Conservation (phyloP, 116 monocot genomes). For the Phalaenopsis hybrid region DNA sequence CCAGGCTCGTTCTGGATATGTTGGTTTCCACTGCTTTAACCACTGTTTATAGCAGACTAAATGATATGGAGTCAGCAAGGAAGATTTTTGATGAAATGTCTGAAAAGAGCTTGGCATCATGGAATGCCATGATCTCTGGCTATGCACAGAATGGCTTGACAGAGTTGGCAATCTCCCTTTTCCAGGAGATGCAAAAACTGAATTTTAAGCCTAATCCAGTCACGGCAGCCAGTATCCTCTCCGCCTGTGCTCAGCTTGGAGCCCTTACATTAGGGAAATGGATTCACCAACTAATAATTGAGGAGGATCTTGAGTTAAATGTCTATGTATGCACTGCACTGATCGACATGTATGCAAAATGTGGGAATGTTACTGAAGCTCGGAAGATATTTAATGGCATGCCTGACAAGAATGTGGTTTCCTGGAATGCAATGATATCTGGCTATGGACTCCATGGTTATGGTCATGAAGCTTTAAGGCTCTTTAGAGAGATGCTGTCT, state of each 20-base stretch:
- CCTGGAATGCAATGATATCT: slow-evolving; percentile 23
- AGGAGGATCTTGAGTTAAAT: slow-evolving; percentile 15
- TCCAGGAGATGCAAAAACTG: slow-evolving; percentile 18
- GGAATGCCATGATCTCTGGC: slow-evolving; percentile 26
- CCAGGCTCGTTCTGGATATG: slow-evolving; percentile 18
- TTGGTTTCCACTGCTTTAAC: slow-evolving; percentile 18
- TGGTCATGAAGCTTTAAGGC: slow-evolving; percentile 14
- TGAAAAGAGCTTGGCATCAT: slow-evolving; percentile 25
- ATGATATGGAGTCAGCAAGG: slow-evolving; percentile 19
- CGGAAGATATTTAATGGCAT: slow-evolving; percentile 11
- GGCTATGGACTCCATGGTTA: slow-evolving; percentile 18
- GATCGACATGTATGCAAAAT: slow-evolving; percentile 28
- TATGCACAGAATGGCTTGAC: slow-evolving; percentile 30
- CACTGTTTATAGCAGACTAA: slow-evolving; percentile 21
- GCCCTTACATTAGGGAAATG: slow-evolving; percentile 22
- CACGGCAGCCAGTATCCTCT: slow-evolving; percentile 19
- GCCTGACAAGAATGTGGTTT: slow-evolving; percentile 20
- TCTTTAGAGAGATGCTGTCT: slow-evolving; percentile 16
- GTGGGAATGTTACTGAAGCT: slow-evolving; percentile 20
- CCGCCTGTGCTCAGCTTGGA: slow-evolving; percentile 23
- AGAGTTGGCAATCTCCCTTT: slow-evolving; percentile 15
- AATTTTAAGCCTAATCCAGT: slow-evolving; percentile 20
- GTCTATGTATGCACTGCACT: slow-evolving; percentile 23
- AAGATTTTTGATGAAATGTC: slow-evolving; percentile 14
- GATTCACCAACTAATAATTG: slow-evolving; percentile 11